Conservation (phyloP, 2,329 filamentous ascomycete species). For the Shiraia sp. region DNA sequence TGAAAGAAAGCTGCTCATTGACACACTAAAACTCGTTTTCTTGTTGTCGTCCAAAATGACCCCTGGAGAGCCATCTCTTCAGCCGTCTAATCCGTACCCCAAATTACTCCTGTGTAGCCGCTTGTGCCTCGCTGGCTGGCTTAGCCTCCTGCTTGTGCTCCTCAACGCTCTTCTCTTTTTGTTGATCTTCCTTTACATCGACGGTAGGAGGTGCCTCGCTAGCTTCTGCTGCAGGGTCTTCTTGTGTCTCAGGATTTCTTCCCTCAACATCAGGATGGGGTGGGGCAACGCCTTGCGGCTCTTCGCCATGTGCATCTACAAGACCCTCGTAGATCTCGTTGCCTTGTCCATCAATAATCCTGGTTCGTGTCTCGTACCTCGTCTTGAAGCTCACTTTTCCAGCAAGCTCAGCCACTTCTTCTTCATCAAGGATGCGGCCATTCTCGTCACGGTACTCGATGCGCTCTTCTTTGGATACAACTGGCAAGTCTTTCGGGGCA, state of each 20-base stretch:
- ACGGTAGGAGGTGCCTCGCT: slow-evolving; percentile 48
- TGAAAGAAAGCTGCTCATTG: slow-evolving; percentile 8
- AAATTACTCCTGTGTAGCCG: slow-evolving; percentile 39
- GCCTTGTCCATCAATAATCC: slow-evolving; percentile 76
- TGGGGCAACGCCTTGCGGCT: slow-evolving; percentile 49
- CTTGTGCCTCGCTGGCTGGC: slow-evolving; percentile 45
- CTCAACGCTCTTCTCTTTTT: slow-evolving; percentile 51
- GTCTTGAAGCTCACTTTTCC: slow-evolving; percentile 97
- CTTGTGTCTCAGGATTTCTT: slow-evolving; percentile 59
- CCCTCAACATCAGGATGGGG: slow-evolving; percentile 62
- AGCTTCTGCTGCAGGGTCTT: slow-evolving; percentile 41
- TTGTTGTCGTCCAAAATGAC: slow-evolving; percentile 1
- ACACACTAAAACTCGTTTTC: slow-evolving; percentile 2
- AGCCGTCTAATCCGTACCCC: not conserved
- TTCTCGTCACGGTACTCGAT: slow-evolving; percentile 95
- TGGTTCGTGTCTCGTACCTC: slow-evolving; percentile 91
- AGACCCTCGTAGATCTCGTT: slow-evolving; percentile 68
- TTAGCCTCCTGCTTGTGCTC: slow-evolving; percentile 39
- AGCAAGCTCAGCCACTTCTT: slow-evolving; percentile 80
- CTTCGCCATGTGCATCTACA: slow-evolving; percentile 39
- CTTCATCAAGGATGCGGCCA: slow-evolving; percentile 82
- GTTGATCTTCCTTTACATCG: slow-evolving; percentile 46
- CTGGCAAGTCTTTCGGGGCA: slow-evolving; percentile 30
- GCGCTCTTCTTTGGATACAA: slow-evolving; percentile 70
- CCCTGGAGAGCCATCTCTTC: not conserved